Evolutionary conservation across 179 eudicot genomes (phyloP).

Genomic region (Carnegiea gigantea): DNA sequence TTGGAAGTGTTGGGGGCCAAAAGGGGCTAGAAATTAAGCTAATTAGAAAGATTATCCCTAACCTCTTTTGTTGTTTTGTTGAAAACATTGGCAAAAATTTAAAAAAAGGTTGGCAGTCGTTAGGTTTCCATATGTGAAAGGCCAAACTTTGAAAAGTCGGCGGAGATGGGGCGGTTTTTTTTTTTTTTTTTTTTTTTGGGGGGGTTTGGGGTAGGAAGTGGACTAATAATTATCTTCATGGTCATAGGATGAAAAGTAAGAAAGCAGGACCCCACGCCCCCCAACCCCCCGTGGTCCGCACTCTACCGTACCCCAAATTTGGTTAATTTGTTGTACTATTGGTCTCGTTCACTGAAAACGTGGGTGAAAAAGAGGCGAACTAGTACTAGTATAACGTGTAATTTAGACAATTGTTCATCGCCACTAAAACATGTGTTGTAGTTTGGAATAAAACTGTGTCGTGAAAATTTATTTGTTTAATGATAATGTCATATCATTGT

Average conservation of each 20-base stretch:
- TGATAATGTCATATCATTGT: too few species aligned
- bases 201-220: background rate
- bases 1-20: background rate
- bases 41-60: background rate
- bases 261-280: background rate
- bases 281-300: too few species aligned
- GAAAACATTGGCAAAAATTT: background rate
- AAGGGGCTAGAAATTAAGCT: background rate
- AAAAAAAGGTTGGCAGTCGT: background rate
- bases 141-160: conserved; percentile 15
- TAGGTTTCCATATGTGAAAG: conserved; percentile 15
- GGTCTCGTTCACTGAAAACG: too few species aligned
- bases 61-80: conserved; percentile 8
- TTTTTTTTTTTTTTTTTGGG: too few species aligned
- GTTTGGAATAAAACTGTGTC: too few species aligned
- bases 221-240: conserved; percentile 10
- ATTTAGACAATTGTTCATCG: too few species aligned
- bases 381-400: too few species aligned
- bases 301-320: too few species aligned
- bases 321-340: too few species aligned
- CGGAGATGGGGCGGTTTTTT: background rate
- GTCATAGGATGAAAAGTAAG: conserved; percentile 17
- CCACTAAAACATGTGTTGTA: too few species aligned
- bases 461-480: too few species aligned
- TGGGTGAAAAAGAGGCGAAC: too few species aligned